Percentiles rank a stretch among this genome's conserved stretches.
Conservation (phyloP, 257 asterid genomes). For the Verbascum thapsus region DNA sequence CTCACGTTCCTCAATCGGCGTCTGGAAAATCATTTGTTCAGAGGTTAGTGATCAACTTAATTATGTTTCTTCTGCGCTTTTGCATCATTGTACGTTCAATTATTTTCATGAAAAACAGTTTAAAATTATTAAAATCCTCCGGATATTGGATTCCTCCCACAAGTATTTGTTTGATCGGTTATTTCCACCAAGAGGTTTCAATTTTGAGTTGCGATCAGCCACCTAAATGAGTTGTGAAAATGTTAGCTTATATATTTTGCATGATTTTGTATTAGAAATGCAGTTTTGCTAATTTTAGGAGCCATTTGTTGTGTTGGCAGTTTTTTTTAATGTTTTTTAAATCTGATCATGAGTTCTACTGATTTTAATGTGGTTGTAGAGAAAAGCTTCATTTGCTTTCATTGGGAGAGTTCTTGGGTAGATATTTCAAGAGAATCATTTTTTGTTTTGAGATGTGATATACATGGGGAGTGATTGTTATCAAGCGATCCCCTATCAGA, state of each 20-base stretch:
- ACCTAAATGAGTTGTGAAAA: not conserved
- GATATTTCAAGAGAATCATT: not conserved
- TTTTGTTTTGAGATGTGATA: not conserved
- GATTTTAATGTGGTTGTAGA: not conserved
- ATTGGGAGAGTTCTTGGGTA: not conserved
- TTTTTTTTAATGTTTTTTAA: not conserved
- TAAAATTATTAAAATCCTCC: constrained; percentile 12
- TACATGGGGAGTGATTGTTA: not conserved
- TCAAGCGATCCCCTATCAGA: no score
- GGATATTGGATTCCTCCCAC: not conserved
- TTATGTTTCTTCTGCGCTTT: constrained; percentile 7
- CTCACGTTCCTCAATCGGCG: no score
- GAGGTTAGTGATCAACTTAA: not conserved
- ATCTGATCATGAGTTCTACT: not conserved
- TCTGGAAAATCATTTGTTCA: not conserved
- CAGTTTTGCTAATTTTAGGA: not conserved
- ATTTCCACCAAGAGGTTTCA: not conserved
- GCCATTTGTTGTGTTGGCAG: not conserved
- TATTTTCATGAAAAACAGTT: not conserved
- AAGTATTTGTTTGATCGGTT: not conserved
- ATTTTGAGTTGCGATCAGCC: constrained; percentile 12
- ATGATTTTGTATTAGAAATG: not conserved
- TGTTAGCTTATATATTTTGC: not conserved
- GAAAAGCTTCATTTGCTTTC: not conserved
- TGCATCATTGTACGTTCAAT: not conserved